Evolutionary conservation across 2,329 filamentous ascomycete genomes (phyloP).

Genomic region (Xylaria sp.): DNA sequence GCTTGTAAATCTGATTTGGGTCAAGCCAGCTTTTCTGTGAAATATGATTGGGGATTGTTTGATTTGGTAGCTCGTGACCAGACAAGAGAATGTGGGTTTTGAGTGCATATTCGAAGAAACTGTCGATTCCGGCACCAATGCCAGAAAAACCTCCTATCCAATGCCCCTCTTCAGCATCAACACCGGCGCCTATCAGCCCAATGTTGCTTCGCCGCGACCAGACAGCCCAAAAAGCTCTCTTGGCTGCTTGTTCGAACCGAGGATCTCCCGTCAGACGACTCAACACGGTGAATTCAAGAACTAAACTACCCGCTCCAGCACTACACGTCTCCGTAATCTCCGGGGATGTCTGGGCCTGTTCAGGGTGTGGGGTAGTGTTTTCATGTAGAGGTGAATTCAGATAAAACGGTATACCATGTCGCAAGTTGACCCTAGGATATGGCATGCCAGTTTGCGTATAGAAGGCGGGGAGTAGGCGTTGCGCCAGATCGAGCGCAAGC

Average conservation of each 20-base stretch:
- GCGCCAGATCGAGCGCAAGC: slow-evolving; percentile 86
- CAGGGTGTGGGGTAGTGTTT: slow-evolving; percentile 56
- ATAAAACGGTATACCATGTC: slow-evolving; percentile 92
- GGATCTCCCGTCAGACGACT: slow-evolving; percentile 87
- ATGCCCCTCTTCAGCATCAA: slow-evolving; percentile 88
- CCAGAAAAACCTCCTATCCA: slow-evolving; percentile 93
- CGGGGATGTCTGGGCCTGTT: slow-evolving; percentile 54
- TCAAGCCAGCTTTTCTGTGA: slow-evolving; percentile 62
- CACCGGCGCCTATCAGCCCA: slow-evolving; percentile 87
- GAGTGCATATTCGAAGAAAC: slow-evolving; percentile 97
- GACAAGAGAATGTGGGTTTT: slow-evolving; percentile 94
- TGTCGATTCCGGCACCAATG: slow-evolving; percentile 95
- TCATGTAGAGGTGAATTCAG: slow-evolving; percentile 82
- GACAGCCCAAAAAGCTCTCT: slow-evolving; percentile 96
- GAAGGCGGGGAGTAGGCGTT: slow-evolving; percentile 89
- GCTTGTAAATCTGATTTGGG: slow-evolving; percentile 70
- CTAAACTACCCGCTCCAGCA: slow-evolving; percentile 93
- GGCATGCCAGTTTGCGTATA: slow-evolving; percentile 91
- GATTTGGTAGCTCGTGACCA: slow-evolving; percentile 70
- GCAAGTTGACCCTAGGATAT: slow-evolving; percentile 92
- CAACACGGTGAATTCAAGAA: slow-evolving; percentile 91
- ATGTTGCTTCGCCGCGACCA: slow-evolving; percentile 88
- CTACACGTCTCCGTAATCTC: slow-evolving; percentile 98
- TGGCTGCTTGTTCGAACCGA: slow-evolving; percentile 89
- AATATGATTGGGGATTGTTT: slow-evolving; percentile 55